A percentile compares a stretch with the other conserved stretches of the same genome.
Evolutionary conservation across 1,284 basidiomycete species (phyloP).

Genomic region (Austropuccinia psidii): DNA sequence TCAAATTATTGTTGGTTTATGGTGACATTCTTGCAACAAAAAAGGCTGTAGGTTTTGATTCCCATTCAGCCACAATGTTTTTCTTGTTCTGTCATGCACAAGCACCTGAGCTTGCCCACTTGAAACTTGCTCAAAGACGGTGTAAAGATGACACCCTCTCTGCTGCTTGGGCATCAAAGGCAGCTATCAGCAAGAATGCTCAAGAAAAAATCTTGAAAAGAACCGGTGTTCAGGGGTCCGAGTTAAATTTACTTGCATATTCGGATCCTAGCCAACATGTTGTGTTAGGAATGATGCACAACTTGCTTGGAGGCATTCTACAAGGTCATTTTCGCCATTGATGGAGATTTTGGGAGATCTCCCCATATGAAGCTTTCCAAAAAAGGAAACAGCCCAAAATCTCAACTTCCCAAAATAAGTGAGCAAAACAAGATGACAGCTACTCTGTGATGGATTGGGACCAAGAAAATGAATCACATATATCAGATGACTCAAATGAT

Average conservation of each 20-base stretch:
- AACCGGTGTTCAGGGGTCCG: constrained; percentile 14
- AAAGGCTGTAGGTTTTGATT: neutral
- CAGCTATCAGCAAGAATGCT: neutral
- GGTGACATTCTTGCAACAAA: neutral
- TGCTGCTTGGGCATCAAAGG: neutral
- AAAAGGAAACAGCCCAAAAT: neutral
- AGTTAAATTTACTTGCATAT: neutral
- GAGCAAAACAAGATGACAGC: neutral
- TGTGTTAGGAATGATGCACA: constrained; percentile 19
- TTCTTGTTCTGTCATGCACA: constrained; percentile 1
- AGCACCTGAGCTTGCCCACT: neutral
- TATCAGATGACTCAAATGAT: neutral
- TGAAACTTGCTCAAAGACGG: neutral
- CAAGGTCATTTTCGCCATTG: constrained; percentile 2
- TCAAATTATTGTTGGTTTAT: neutral
- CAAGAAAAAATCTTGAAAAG: neutral
- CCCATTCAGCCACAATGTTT: neutral
- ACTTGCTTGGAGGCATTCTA: neutral
- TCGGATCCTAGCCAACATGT: constrained; percentile 4
- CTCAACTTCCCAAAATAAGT: neutral
- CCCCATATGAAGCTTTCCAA: neutral
- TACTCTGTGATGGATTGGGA: neutral
- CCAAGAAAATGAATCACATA: neutral
- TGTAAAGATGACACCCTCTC: neutral
- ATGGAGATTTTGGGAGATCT: neutral